Evolutionary conservation across 1,284 basidiomycete genomes (phyloP).

Genomic region (Clitocybe nebularis): DNA sequence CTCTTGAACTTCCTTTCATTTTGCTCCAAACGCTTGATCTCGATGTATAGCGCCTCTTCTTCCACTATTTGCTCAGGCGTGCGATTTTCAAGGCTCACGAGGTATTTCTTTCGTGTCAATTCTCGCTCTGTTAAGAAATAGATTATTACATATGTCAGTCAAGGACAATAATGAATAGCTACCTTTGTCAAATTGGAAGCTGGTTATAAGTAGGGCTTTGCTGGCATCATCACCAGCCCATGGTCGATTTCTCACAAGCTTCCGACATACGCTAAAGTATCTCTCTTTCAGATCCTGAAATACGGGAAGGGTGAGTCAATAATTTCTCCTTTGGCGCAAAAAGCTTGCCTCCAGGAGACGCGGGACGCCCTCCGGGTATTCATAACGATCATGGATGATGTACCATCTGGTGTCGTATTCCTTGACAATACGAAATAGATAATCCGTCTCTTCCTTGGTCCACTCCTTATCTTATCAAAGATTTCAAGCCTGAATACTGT

Average conservation of each 20-base stretch:
- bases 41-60: slow-evolving; percentile 94
- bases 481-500: background rate
- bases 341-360: slow-evolving; percentile 67
- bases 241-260: slow-evolving; percentile 80
- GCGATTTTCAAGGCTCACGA: slow-evolving; percentile 81
- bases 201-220: slow-evolving; percentile 66
- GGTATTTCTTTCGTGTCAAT: slow-evolving; percentile 84
- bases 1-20: slow-evolving; percentile 85
- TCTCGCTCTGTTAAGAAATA: slow-evolving; percentile 67
- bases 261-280: slow-evolving; percentile 91
- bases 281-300: slow-evolving; percentile 88
- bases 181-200: slow-evolving; percentile 85
- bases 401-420: slow-evolving; percentile 91
- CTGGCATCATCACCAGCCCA: slow-evolving; percentile 76
- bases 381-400: slow-evolving; percentile 89
- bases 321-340: background rate
- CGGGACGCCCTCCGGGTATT: slow-evolving; percentile 50
- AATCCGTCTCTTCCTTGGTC: slow-evolving; percentile 94
- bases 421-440: slow-evolving; percentile 80
- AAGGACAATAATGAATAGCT: slow-evolving; percentile 6
- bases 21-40: slow-evolving; percentile 93
- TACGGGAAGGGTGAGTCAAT: background rate
- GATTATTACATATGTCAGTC: background rate
- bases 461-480: slow-evolving; percentile 75
- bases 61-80: slow-evolving; percentile 89